phyloP scores from a whole-genome alignment of 179 eudicot genomes.

The Beta macrorhiza region DNA sequence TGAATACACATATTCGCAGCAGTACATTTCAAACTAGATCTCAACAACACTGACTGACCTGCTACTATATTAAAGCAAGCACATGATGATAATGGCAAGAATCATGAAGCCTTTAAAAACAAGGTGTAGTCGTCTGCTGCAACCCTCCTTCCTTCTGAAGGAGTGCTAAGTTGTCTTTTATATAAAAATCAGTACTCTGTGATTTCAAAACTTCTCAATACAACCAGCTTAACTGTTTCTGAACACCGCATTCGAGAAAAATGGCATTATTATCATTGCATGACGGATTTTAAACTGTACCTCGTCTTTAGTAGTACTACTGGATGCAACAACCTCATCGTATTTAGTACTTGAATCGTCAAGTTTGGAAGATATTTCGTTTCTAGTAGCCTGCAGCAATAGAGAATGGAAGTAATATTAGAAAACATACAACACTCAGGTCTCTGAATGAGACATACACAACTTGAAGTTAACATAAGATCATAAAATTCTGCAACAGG shows the following conservation, averaged over 20 bases:
- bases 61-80: neutral
- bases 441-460: neutral
- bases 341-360: conserved; percentile 52
- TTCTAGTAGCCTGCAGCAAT: conserved; percentile 55
- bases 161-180: neutral
- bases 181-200: neutral
- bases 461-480: conserved; percentile 2
- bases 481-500: neutral
- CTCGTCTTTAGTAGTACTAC: conserved; percentile 58
- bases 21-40: neutral
- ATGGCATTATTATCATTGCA: neutral
- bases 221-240: neutral
- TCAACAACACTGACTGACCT: neutral
- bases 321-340: conserved; percentile 50
- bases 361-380: conserved; percentile 59
- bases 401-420: conserved; percentile 4
- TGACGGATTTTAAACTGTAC: conserved; percentile 34
- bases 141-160: too few relatives aligned
- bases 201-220: neutral
- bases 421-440: neutral
- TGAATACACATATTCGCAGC: neutral
- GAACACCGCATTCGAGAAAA: neutral
- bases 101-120: neutral
- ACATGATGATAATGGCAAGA: neutral
- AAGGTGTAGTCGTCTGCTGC: too few relatives aligned